These are phyloP conservation scores for Trichophaea hybrida DNA, from an alignment of 2,329 filamentous ascomycete species.

Conservation along the genomic window DNA sequence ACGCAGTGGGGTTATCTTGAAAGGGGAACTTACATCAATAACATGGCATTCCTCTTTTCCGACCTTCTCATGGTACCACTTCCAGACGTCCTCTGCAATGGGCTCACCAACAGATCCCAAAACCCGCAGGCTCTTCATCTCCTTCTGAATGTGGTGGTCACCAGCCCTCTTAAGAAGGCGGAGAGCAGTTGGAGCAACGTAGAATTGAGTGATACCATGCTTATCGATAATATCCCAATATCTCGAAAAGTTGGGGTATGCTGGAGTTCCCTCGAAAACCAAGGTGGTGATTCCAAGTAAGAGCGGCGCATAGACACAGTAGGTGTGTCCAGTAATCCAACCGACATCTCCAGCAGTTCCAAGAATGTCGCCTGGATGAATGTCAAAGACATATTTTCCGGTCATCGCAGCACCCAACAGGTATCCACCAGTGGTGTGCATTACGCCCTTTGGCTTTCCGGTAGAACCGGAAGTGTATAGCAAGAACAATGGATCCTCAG, in stretches of 20 bases:
- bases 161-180: slow-evolving; percentile 89
- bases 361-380: slow-evolving; percentile 83
- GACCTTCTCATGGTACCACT: slow-evolving; percentile 95
- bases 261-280: slow-evolving; percentile 94
- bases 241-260: slow-evolving; percentile 91
- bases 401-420: slow-evolving; percentile 85
- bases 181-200: slow-evolving; percentile 89
- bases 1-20: background rate
- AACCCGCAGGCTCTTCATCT: slow-evolving; percentile 80
- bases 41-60: slow-evolving; percentile 88
- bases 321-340: slow-evolving; percentile 98
- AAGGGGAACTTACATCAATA: slow-evolving; percentile 59
- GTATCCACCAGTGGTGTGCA: slow-evolving; percentile 95
- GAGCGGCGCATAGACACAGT: slow-evolving; percentile 91
- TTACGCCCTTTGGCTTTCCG: slow-evolving; percentile 95
- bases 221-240: slow-evolving; percentile 99
- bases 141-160: slow-evolving; percentile 74
- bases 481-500: slow-evolving; percentile 92
- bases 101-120: slow-evolving; percentile 93
- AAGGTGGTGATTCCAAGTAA: slow-evolving; percentile 87
- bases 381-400: slow-evolving; percentile 97
- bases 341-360: slow-evolving; percentile 98
- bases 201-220: slow-evolving; percentile 93
- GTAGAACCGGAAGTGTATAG: slow-evolving; percentile 97
- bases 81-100: slow-evolving; percentile 96